Percentiles rank a stretch among this genome's conserved stretches.
These are phyloP conservation scores for Tulasnella sp. DNA, from an alignment of 768 basidiomycete genomes.

Conservation along the genomic window DNA sequence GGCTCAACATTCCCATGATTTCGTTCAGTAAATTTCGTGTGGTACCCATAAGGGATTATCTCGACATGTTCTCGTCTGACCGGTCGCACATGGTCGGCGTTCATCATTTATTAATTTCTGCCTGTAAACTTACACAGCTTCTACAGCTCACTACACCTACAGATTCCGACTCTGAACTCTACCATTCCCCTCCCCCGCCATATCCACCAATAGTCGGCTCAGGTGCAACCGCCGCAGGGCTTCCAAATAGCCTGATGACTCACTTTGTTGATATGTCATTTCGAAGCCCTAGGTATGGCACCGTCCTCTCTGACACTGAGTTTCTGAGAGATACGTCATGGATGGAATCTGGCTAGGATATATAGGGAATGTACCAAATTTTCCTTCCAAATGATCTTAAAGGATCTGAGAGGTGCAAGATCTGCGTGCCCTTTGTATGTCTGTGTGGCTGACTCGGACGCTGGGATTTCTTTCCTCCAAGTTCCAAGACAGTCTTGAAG, in stretches of 20 bases:
- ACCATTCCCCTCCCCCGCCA: slow-evolving; percentile 37
- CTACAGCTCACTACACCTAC: neutral
- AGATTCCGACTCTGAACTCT: slow-evolving; percentile 21
- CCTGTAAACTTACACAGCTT: neutral
- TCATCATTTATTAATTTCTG: neutral
- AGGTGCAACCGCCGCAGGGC: slow-evolving; percentile 29
- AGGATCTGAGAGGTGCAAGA: slow-evolving; percentile 24
- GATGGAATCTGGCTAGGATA: neutral
- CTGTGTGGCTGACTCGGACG: slow-evolving; percentile 28
- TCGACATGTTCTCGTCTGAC: slow-evolving; percentile 59
- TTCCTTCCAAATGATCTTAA: no score
- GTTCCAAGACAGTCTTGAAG: neutral
- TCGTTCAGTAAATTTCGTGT: slow-evolving; percentile 49
- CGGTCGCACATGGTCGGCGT: slow-evolving; percentile 57
- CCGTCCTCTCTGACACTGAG: slow-evolving; percentile 22
- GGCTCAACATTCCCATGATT: neutral
- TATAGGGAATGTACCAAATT: no score
- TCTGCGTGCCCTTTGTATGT: slow-evolving; percentile 23
- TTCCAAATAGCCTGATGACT: slow-evolving; percentile 46
- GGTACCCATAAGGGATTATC: slow-evolving; percentile 39
- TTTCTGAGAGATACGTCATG: slow-evolving; percentile 2
- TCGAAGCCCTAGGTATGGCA: slow-evolving; percentile 30
- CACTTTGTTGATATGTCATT: slow-evolving; percentile 42
- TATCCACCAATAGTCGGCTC: slow-evolving; percentile 42
- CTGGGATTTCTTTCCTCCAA: slow-evolving; percentile 38